phyloP scores from a whole-genome alignment of 2,329 filamentous ascomycete genomes.

The Harringtonia aguacate region DNA sequence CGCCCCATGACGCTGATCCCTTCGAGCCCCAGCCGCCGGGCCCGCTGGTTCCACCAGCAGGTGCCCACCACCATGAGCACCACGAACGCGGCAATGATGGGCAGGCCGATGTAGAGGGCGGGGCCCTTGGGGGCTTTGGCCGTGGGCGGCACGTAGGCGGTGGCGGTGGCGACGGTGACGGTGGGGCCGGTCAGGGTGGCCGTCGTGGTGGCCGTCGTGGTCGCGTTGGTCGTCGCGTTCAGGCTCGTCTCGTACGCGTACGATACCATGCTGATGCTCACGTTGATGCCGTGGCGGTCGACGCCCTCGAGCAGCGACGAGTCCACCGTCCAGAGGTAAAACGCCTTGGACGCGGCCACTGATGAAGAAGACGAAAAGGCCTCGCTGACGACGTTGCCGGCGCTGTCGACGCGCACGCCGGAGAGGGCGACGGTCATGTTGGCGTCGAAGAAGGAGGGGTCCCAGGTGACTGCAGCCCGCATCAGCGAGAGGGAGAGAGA shows the following conservation, averaged over 20 bases:
- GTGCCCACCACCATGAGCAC: slow-evolving; percentile 40
- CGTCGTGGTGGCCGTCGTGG: slow-evolving; percentile 11
- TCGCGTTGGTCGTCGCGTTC: slow-evolving; percentile 6
- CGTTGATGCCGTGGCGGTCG: slow-evolving; percentile 26
- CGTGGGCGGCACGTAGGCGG: slow-evolving; percentile 20
- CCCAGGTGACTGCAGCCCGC: slow-evolving; percentile 52
- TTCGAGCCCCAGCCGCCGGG: slow-evolving; percentile 38
- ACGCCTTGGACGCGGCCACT: slow-evolving; percentile 33
- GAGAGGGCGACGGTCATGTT: slow-evolving; percentile 27
- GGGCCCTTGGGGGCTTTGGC: slow-evolving; percentile 23
- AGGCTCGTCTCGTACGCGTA: slow-evolving; percentile 23
- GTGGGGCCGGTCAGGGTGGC: slow-evolving; percentile 25
- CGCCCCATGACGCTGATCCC: slow-evolving; percentile 43
- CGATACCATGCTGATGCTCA: slow-evolving; percentile 37
- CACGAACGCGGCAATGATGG: slow-evolving; percentile 36
- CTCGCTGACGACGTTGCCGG: slow-evolving; percentile 14
- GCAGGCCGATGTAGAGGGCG: slow-evolving; percentile 42
- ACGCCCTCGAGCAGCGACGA: slow-evolving; percentile 24
- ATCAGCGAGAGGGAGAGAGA: not conserved
- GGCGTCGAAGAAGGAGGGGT: slow-evolving; percentile 37
- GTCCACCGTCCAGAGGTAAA: slow-evolving; percentile 34
- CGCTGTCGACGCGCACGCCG: slow-evolving; percentile 25
- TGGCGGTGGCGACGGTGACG: slow-evolving; percentile 27
- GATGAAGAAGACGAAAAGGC: slow-evolving; percentile 24
- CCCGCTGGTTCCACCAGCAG: slow-evolving; percentile 43